Evolutionary conservation across 2,329 filamentous ascomycete species (phyloP), one percentile per base, ranked within the genome.

Genomic region (Neoarthrinium moseri): DNA sequence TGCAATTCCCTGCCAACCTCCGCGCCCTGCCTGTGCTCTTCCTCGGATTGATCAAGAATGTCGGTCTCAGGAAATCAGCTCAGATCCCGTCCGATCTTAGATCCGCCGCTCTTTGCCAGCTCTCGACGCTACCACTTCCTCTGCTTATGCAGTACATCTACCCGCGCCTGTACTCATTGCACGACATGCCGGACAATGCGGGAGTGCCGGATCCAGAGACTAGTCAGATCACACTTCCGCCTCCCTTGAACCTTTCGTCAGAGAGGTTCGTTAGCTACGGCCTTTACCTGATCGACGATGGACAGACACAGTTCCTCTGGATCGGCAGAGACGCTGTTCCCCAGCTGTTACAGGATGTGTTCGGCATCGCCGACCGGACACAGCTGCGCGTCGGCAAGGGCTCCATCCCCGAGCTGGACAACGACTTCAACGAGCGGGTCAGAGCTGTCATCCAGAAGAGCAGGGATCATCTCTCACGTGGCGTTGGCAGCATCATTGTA

Each of bases 271-370:
- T 90, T 4, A 81, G 91, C 1, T 96, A 95, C 62, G 94, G 94
- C 22, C 74, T 99, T 15, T 99, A 99, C 68, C 80, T 99, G 47
- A 94, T 99, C 58, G 94, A 99, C 59, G 94, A 99, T 61, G 91
- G 91, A 3, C 92, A 96, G 68, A 96, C 90, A 5, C 94, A 99
- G 65, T 99, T 99, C 78, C 71, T 99, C 38, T 99, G 94, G 94
- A 80, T 97, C 17, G 94, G 94, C 12, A 84, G 91, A 27, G 92
- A 99, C 56, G 87, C 92, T 1, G 90, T 99, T 22, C 90, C 91
- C 2, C 90, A 95, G 62, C 78, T 99, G 24, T 75, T 97, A 32
- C 70, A 79, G 43, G 94, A 99, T 59, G 92, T 97, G 5, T 99
- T 99, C 64, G 92, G 91, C 20, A 78, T 94, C 10, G 77, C 86